phyloP scores from a whole-genome alignment of 2,329 filamentous ascomycete species.

The Fusarium sp. region DNA sequence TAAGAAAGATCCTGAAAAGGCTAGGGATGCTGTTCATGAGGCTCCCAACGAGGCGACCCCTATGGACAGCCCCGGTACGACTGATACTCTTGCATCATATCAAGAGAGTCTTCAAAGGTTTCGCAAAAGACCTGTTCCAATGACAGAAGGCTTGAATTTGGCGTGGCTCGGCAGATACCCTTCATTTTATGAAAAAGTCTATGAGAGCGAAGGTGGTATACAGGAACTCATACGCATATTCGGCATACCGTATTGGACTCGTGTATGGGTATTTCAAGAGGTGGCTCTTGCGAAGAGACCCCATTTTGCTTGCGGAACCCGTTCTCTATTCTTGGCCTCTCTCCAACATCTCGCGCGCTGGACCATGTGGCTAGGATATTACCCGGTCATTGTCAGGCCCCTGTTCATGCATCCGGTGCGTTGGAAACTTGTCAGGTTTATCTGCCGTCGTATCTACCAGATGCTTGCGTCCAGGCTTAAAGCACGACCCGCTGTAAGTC shows the following conservation, averaged over 20 bases:
- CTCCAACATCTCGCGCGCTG: background rate
- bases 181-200: background rate
- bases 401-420: background rate
- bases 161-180: background rate
- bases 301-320: conserved; percentile 4
- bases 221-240: background rate
- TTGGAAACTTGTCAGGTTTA: background rate
- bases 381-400: background rate
- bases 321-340: background rate
- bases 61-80: background rate
- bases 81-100: conserved; percentile 1
- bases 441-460: fast-evolving
- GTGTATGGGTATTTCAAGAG: conserved; percentile 20
- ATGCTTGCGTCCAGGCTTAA: background rate
- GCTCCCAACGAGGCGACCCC: background rate
- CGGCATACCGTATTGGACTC: background rate
- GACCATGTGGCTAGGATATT: background rate
- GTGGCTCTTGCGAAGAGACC: conserved; percentile 5
- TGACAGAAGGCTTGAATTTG: background rate
- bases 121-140: background rate
- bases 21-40: too few species aligned
- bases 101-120: background rate
- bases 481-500: background rate
- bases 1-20: background rate
- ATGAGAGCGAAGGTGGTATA: background rate